Conservation (phyloP, 257 asterid species). For the Nicotiana benthamiana region DNA sequence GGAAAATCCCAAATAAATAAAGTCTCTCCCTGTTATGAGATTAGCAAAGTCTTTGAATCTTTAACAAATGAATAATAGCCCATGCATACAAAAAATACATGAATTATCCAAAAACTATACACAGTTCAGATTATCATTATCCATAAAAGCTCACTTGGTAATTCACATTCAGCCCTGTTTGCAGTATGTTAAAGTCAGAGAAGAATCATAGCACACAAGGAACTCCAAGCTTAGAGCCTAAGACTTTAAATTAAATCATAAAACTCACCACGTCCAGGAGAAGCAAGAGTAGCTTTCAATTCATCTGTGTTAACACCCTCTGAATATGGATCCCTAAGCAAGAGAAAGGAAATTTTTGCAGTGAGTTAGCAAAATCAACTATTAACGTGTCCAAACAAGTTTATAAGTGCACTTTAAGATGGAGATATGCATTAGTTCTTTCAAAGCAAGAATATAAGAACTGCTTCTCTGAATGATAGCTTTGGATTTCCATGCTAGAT, state of each 20-base stretch:
- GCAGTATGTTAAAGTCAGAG: neutral
- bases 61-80: neutral
- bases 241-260: conserved; percentile 10
- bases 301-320: conserved; percentile 50
- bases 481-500: neutral
- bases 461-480: neutral
- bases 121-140: neutral
- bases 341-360: neutral
- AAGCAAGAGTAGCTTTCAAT: conserved; percentile 68
- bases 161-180: neutral
- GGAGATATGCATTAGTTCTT: neutral
- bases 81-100: neutral
- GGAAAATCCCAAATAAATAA: neutral
- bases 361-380: neutral
- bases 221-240: conserved; percentile 1
- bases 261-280: conserved; percentile 63
- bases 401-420: neutral
- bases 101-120: neutral
- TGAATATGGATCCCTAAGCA: conserved; percentile 70
- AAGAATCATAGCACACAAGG: neutral
- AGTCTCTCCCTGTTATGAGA: neutral
- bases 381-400: neutral
- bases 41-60: neutral
- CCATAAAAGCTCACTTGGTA: neutral
- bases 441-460: conserved; percentile 7